Evolutionary conservation across 139 green algal genomes (phyloP), one percentile per base, ranked within the genome.

Genomic region (Limnomonas spitsbergensis): DNA sequence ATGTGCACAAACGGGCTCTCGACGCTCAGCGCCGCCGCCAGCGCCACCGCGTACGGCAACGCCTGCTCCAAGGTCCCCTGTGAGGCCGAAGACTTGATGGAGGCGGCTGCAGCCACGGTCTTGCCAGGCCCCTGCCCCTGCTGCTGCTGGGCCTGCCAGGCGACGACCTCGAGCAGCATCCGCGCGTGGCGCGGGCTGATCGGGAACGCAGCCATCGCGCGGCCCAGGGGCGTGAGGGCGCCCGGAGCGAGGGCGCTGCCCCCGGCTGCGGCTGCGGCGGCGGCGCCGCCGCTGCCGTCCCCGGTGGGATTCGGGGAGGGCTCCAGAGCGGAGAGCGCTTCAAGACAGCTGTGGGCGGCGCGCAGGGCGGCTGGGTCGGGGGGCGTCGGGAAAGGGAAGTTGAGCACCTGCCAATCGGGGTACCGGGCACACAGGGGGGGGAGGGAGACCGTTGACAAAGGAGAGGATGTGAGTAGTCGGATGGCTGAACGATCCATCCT

Each of bases 311-410:
- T n/a, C 24, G 9, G 61, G 14, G 72, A 70, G 9, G 78, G 53
- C 9, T 85, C 74, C 53, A 95, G 77, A 20, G 92, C 93, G 26
- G 53, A 79, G 14, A 97, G 87, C 1, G 89, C 89, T 32, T 87
- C 75, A 32, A 97, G 88, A 75, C 83, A 90, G 6, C 53, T 40
- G 70, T 92, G 82, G 0, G 93, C 94, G 4, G 84, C 77, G 0
- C n/a, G 47, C 39, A 97, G 83, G 1, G 88, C 85, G 0, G 68
- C 72, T 1, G 72, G 20, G 24, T 94, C 85, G 1, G 95, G 95
- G 1, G 92, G 85, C 2, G 94, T 94, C 1, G 95, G 94, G 83
- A 98, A 98, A 1, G 95, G 95, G 84, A 98, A 98, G 82, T 97
- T 94, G 38, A 77, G 32, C 20, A 96, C 89, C 84, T 89, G 85